Conservation (phyloP, 2,329 filamentous ascomycete species). For the Fusarium odoratissimum region DNA sequence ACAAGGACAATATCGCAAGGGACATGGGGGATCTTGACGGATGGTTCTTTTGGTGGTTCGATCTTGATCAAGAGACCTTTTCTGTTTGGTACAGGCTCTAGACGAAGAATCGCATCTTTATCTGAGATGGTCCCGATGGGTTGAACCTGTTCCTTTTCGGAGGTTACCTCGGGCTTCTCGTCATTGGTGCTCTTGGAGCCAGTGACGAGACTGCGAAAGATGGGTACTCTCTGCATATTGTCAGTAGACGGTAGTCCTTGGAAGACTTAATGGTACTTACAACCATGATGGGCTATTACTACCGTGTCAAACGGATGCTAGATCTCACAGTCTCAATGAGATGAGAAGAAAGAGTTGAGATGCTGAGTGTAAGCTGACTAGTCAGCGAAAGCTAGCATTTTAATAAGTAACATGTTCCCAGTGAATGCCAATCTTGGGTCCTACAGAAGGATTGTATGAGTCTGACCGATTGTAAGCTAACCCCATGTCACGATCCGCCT, state of each 20-base stretch:
- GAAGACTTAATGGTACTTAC: not conserved
- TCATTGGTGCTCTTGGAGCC: slow-evolving; percentile 1
- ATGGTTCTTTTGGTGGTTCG: slow-evolving; percentile 55
- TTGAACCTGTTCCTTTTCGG: not conserved
- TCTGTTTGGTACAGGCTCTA: slow-evolving; percentile 54
- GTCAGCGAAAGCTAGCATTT: not conserved
- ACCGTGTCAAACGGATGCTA: not conserved
- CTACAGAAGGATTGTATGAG: not conserved
- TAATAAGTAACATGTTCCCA: not conserved
- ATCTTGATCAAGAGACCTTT: slow-evolving; percentile 61
- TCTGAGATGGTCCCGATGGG: not conserved
- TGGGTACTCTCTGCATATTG: slow-evolving; percentile 30
- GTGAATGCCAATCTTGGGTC: not conserved
- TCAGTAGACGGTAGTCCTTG: not conserved
- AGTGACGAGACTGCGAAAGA: slow-evolving; percentile 10
- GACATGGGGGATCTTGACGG: slow-evolving; percentile 51
- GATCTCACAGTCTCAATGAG: not conserved
- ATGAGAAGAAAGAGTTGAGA: not conserved
- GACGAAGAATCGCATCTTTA: slow-evolving; percentile 41
- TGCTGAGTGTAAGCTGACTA: slow-evolving; percentile 4
- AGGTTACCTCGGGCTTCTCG: not conserved
- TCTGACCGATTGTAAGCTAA: not conserved
- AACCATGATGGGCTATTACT: slow-evolving; percentile 27
- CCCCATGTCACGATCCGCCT: not conserved
- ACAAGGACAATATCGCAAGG: slow-evolving; percentile 71